Evolutionary conservation across 1,284 basidiomycete genomes (phyloP).

Genomic region (Mycena sp.): DNA sequence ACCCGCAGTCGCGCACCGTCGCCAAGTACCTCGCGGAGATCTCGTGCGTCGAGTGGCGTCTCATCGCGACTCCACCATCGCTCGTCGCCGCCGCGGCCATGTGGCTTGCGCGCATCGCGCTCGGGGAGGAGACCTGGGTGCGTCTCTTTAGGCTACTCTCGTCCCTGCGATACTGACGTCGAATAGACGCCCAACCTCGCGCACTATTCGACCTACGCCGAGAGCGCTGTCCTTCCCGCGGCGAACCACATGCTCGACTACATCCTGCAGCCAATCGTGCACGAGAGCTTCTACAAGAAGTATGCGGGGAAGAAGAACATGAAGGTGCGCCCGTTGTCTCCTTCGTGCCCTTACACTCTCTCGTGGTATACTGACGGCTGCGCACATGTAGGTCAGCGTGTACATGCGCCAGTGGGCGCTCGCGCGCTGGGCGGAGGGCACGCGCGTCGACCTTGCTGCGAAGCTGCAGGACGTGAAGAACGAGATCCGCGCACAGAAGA

Average conservation of each 20-base stretch:
- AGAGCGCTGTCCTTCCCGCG: constrained; percentile 85
- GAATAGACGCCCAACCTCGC: constrained; percentile 89
- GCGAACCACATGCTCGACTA: constrained; percentile 97
- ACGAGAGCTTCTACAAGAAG: constrained; percentile 85
- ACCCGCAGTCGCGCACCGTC: constrained; percentile 90
- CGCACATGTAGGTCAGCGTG: constrained; percentile 66
- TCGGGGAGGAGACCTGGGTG: constrained; percentile 84
- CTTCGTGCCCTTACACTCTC: background rate
- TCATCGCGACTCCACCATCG: constrained; percentile 86
- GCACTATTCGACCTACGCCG: constrained; percentile 92
- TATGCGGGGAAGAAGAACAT: constrained; percentile 88
- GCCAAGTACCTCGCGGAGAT: constrained; percentile 97
- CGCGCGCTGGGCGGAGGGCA: constrained; percentile 60
- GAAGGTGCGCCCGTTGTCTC: constrained; percentile 62
- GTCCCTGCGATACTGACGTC: too few species aligned
- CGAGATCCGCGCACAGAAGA: constrained; percentile 39
- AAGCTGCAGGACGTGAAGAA: constrained; percentile 58
- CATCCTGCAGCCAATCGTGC: constrained; percentile 77
- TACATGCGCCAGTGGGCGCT: constrained; percentile 69
- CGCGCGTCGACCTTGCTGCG: constrained; percentile 51
- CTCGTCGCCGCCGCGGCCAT: constrained; percentile 89
- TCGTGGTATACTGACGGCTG: background rate
- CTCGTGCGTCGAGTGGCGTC: constrained; percentile 85
- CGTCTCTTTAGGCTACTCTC: too few species aligned
- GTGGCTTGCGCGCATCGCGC: constrained; percentile 90